Conservation (phyloP, 352 stramenopile species). For the Globisporangium nagaii region DNA sequence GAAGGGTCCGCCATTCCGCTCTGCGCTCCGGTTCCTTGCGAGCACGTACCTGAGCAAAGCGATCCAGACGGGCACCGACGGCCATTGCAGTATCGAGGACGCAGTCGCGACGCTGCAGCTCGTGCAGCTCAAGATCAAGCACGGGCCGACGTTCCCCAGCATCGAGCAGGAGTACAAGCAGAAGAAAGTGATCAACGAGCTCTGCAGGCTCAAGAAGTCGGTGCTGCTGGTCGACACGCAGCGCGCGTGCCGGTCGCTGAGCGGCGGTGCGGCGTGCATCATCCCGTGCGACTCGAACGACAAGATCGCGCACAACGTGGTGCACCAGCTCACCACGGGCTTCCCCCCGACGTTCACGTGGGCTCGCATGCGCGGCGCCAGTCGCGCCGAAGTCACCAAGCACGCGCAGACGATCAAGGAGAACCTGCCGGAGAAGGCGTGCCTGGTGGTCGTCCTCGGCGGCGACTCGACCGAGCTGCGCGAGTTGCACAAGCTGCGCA, state of each 20-base stretch:
- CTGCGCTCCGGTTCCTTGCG: constrained; percentile 65
- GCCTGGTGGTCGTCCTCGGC: constrained; percentile 50
- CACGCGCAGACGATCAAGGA: constrained; percentile 30
- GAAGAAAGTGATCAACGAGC: constrained; percentile 77
- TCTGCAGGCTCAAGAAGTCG: constrained; percentile 66
- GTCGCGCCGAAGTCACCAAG: constrained; percentile 33
- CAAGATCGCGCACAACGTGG: constrained; percentile 44
- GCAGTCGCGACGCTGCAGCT: constrained; percentile 72
- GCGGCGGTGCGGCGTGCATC: constrained; percentile 49
- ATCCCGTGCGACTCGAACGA: constrained; percentile 46
- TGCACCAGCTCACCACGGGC: constrained; percentile 78
- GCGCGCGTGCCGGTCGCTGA: constrained; percentile 55
- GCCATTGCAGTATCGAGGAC: constrained; percentile 82
- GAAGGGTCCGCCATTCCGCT: constrained; percentile 71
- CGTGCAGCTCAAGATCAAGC: constrained; percentile 71
- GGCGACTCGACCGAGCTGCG: constrained; percentile 52
- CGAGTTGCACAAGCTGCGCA: constrained; percentile 73
- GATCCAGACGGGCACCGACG: constrained; percentile 68
- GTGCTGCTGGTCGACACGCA: constrained; percentile 71
- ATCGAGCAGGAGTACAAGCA: constrained; percentile 68
- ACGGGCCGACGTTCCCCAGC: constrained; percentile 63
- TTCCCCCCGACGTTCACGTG: constrained; percentile 80
- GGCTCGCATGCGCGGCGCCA: constrained; percentile 44
- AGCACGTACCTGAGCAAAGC: constrained; percentile 63
- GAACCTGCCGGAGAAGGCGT: constrained; percentile 46